These are phyloP conservation scores for Leishmania turanica DNA, from an alignment of 208 protist species.

Conservation along the genomic window DNA sequence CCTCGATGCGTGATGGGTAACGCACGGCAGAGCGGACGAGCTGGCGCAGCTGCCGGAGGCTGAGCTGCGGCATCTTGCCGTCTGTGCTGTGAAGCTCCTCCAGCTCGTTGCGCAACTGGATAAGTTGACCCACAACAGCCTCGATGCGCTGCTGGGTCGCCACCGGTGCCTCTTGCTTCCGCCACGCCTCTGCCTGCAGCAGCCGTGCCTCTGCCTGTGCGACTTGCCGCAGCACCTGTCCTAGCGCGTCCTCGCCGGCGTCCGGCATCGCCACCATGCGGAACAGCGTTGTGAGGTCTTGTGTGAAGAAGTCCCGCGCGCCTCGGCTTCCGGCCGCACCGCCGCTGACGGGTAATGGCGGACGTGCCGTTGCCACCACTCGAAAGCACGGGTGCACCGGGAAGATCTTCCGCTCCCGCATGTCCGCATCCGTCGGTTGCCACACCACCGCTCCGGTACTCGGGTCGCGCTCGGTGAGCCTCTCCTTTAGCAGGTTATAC, in stretches of 20 bases:
- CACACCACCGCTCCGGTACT: constrained; percentile 15
- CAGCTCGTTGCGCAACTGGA: constrained; percentile 56
- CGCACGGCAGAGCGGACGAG: constrained; percentile 59
- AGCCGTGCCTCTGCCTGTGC: constrained; percentile 39
- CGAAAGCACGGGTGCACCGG: constrained; percentile 93
- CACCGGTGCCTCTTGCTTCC: neutral
- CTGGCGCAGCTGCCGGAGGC: constrained; percentile 73
- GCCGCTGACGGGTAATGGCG: constrained; percentile 21
- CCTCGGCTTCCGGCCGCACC: constrained; percentile 19
- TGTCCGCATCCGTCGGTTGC: constrained; percentile 45
- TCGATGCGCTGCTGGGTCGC: constrained; percentile 16
- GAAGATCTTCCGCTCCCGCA: constrained; percentile 59
- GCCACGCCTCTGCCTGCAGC: constrained; percentile 18
- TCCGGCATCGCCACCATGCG: constrained; percentile 81
- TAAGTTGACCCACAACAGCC: constrained; percentile 37
- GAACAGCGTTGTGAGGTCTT: constrained; percentile 91
- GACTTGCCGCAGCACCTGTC: constrained; percentile 54
- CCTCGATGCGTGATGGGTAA: constrained; percentile 55
- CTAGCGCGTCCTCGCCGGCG: constrained; percentile 38
- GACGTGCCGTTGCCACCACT: constrained; percentile 83
- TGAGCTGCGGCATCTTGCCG: constrained; percentile 73
- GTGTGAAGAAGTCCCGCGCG: constrained; percentile 48
- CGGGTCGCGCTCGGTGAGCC: constrained; percentile 24
- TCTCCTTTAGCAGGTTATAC: constrained; percentile 65
- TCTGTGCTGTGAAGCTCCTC: constrained; percentile 54